Evolutionary conservation across 2,329 filamentous ascomycete species (phyloP), one percentile per base, ranked within the genome.

Genomic region (Parascedosporium putredinis): DNA sequence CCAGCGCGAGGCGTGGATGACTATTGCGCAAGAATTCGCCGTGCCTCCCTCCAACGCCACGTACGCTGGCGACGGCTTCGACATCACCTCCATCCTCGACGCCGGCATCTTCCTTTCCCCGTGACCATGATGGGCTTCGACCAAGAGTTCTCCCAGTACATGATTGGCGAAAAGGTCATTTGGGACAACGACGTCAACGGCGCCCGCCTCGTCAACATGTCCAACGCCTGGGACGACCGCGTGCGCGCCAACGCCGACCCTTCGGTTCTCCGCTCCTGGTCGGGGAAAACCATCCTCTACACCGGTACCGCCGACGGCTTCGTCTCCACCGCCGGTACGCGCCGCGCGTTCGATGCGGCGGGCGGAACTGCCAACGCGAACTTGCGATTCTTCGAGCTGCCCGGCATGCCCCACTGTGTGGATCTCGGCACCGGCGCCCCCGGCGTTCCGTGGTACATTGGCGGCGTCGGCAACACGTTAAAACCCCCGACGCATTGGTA

Each of bases 371-470:
- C 20, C 38, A 59, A 64, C 43, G 55, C 56, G 12, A 52, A 49
- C 7, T 68, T 70, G 29, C 58, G 62, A 2, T 67, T 71, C 54
- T 76, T 76, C 58, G 60, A 61, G 16, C 66, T 77, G 9, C 71
- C 72, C 2, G 73, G 74, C 0, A 72, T 77, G 70, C 63, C 61
- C 9, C 75, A 79, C 58, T 79, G 75, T 3, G 62, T 62, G n/a
- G 60, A 64, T 47, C 27, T 31, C 27, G 27, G 27, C 6, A 66
- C 68, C 12, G 67, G 68, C 12, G 33, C 25, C 55, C 47, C 55
- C 38, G 31, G 51, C 50, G 61, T 63, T 4, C 45, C 70, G 10
- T 71, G 66, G 65, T 64, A 67, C 38, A 61, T 73, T 29, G 66
- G 58, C 9, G n/a, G 60, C 56, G 58, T 57, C 34, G 59, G 57